phyloP scores from a whole-genome alignment of 768 basidiomycete species.

The Panaeolus papilionaceus region DNA sequence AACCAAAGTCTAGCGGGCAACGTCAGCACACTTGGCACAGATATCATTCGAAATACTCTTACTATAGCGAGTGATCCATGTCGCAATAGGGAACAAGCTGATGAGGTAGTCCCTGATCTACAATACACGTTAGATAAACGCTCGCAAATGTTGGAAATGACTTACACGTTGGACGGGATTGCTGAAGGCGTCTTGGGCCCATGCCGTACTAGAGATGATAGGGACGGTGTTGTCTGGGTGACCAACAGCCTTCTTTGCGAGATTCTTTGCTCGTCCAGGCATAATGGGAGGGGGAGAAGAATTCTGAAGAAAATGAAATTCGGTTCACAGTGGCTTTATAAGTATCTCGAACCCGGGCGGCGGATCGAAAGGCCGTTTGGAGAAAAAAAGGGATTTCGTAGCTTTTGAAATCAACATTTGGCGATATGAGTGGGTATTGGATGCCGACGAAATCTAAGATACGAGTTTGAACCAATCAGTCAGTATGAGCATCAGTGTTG shows the following conservation, averaged over 20 bases:
- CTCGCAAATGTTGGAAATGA: constrained; percentile 20
- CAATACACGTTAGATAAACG: constrained; percentile 16
- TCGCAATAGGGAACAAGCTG: constrained; percentile 82
- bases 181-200: constrained; percentile 44
- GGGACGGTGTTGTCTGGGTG: constrained; percentile 67
- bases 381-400: not conserved
- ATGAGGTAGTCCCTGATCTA: constrained; percentile 70
- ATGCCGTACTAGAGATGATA: constrained; percentile 64
- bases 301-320: constrained; percentile 16
- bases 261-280: constrained; percentile 44
- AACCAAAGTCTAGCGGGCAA: constrained; percentile 63
- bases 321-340: not conserved
- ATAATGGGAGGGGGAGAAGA: constrained; percentile 25
- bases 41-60: constrained; percentile 31
- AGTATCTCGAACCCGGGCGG: not conserved
- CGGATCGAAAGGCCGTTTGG: constrained; percentile 6
- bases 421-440: not conserved
- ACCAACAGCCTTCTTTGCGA: constrained; percentile 63
- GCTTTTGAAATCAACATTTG: not conserved
- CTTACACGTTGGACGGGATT: constrained; percentile 61
- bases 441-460: constrained; percentile 1
- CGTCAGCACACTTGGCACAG: constrained; percentile 2
- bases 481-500: constrained; percentile 23
- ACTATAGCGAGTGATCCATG: constrained; percentile 92
- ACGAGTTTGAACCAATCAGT: constrained; percentile 1